Conservation (phyloP, 2,329 filamentous ascomycete genomes). For the Ophiobolus disseminans region DNA sequence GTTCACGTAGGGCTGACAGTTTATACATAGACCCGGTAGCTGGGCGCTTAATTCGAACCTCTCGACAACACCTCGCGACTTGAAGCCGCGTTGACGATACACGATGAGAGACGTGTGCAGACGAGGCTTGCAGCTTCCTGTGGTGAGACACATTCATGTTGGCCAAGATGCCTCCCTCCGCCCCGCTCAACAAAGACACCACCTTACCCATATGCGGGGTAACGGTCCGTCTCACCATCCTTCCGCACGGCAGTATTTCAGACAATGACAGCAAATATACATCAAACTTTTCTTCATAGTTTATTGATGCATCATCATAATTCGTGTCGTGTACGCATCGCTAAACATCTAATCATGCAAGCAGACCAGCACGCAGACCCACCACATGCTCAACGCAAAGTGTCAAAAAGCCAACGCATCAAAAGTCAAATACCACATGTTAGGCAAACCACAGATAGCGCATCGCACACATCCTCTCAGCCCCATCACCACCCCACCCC, state of each 20-base stretch:
- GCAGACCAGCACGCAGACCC: too few relatives aligned
- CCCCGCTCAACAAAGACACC: too few relatives aligned
- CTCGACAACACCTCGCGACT: background rate
- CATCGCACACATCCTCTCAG: background rate
- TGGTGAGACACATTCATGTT: too few relatives aligned
- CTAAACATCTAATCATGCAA: background rate
- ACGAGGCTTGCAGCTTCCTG: background rate
- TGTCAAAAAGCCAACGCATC: background rate
- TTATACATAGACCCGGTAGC: background rate
- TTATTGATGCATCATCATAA: conserved; percentile 8
- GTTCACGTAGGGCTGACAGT: background rate
- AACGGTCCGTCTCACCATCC: background rate
- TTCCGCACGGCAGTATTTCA: background rate
- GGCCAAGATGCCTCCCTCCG: too few relatives aligned
- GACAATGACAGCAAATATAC: too few relatives aligned
- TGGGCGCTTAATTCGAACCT: background rate
- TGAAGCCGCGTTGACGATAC: background rate
- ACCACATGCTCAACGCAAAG: background rate
- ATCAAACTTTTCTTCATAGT: too few relatives aligned
- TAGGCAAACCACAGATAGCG: background rate
- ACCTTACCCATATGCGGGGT: background rate
- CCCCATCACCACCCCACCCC: background rate
- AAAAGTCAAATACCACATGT: background rate
- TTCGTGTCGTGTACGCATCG: background rate
- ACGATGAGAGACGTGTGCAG: background rate